Base-by-base conservation (phyloP, 805 yeast genomes). In the Ogataea pilisensis region DNA sequence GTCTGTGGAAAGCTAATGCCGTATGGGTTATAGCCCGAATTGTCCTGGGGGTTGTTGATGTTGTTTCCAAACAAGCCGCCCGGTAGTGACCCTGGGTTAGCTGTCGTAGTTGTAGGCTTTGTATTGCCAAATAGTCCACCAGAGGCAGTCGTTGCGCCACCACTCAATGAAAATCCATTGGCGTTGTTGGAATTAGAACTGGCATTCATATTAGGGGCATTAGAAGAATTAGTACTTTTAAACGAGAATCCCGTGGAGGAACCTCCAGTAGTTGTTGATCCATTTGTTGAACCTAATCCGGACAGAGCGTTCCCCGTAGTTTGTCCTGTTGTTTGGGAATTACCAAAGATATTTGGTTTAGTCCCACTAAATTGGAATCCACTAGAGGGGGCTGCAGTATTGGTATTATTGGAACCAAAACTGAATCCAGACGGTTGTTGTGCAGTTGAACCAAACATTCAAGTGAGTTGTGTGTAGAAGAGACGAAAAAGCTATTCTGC, bases 71-170 rank as follows among this genome's bases (percentile, higher is more conserved):
- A 46, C 28, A 27, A 43, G 14, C 39, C 39, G 12, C 25, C 22
- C 7, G 13, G 8, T 28, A 22, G 34, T 30, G 34, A 55, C 39
- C 5, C 53, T 33, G 17, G 29, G n/a, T n/a, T n/a, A 50, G 82
- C 82, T 2, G 81, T 78, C 54, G 82, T 8, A 17, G 22, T 19
- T 29, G 31, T 17, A 20, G 29, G 21, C 9, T 21, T 5, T 6
- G 29, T 18, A 28, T 29, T 39, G 5, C 31, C 20, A 14, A 20
- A 27, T 3, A 35, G 22, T 17, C 32, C 32, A 18, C 35, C 32
- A 30, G 34, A 28, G 6, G 24, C 7, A 8, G 25, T 21, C n/a
- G n/a, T n/a, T n/a, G n/a, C n/a, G n/a, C n/a, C n/a, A 14, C 14
- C 14, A 6, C 31, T 19, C 17, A 27, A n/a, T n/a, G 26, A 22